Percentiles rank a stretch among this genome's conserved stretches.
Conservation (phyloP, 306 rosid species). For the Senna tora region DNA sequence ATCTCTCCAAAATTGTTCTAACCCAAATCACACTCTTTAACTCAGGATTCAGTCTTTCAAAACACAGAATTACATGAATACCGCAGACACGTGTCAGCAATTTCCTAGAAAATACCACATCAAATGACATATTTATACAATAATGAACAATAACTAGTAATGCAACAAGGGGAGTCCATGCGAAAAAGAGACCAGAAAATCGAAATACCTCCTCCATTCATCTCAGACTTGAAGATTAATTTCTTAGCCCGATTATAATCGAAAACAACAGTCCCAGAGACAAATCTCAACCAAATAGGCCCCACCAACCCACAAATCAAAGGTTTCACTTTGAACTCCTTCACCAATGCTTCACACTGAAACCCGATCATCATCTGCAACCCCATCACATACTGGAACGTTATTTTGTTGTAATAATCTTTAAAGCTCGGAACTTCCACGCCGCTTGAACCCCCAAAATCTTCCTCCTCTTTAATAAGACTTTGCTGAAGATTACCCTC, state of each 20-base stretch:
- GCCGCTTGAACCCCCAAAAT: slow-evolving; percentile 35
- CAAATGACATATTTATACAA: neutral
- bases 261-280: slow-evolving; percentile 64
- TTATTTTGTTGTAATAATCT: slow-evolving; percentile 59
- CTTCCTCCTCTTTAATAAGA: slow-evolving; percentile 37
- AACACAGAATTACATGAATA: neutral
- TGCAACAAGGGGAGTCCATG: slow-evolving; percentile 3
- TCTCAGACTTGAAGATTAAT: slow-evolving; percentile 61
- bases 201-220: slow-evolving; percentile 51
- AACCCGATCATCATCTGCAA: slow-evolving; percentile 77
- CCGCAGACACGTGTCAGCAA: neutral
- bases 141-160: slow-evolving; percentile 15
- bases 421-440: slow-evolving; percentile 40
- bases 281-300: slow-evolving; percentile 78
- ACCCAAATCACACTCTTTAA: too few species aligned
- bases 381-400: slow-evolving; percentile 74
- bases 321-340: slow-evolving; percentile 77
- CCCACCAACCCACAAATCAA: slow-evolving; percentile 79
- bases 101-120: slow-evolving; percentile 16
- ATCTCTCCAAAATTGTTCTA: neutral
- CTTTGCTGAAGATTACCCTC: neutral
- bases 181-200: slow-evolving; percentile 11
- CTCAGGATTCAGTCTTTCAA: slow-evolving; percentile 21
- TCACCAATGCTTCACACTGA: slow-evolving; percentile 79
- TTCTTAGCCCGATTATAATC: slow-evolving; percentile 67